phyloP scores from a whole-genome alignment of 2,329 filamentous ascomycete genomes.

The Bipolaris zeicola region DNA sequence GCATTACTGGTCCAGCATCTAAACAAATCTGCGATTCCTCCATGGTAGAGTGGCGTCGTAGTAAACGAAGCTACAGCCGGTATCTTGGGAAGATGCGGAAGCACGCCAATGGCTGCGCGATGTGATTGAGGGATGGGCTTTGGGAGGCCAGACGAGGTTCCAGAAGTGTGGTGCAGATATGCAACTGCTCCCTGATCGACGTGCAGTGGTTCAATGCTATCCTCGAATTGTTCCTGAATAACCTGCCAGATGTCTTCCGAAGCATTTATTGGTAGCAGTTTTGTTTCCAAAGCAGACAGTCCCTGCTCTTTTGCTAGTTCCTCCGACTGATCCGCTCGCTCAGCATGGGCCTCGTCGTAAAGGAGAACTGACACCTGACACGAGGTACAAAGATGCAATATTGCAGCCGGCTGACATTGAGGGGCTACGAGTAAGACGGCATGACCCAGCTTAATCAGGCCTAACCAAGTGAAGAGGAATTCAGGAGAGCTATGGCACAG shows the following conservation, averaged over 20 bases:
- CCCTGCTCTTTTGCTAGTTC: slow-evolving; percentile 19
- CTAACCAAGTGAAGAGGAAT: slow-evolving; percentile 66
- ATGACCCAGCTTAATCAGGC: slow-evolving; percentile 61
- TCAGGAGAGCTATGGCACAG: slow-evolving; percentile 62
- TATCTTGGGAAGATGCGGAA: slow-evolving; percentile 54
- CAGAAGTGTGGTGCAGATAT: slow-evolving; percentile 68
- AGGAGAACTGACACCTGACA: slow-evolving; percentile 55
- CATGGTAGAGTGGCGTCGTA: slow-evolving; percentile 69
- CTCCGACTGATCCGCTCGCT: slow-evolving; percentile 39
- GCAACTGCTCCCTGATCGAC: slow-evolving; percentile 52
- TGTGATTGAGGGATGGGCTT: slow-evolving; percentile 67
- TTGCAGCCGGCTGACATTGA: slow-evolving; percentile 54
- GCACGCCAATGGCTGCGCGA: slow-evolving; percentile 59
- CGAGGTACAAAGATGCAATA: slow-evolving; percentile 59
- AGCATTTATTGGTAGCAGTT: slow-evolving; percentile 23
- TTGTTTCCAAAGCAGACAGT: slow-evolving; percentile 9
- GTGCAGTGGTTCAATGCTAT: slow-evolving; percentile 13
- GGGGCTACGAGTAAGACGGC: slow-evolving; percentile 63
- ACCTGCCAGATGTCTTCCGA: slow-evolving; percentile 31
- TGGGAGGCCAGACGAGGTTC: slow-evolving; percentile 66
- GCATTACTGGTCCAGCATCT: slow-evolving; percentile 66
- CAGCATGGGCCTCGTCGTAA: slow-evolving; percentile 51
- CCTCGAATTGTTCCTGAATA: slow-evolving; percentile 17
- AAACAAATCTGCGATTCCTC: slow-evolving; percentile 67
- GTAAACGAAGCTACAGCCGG: slow-evolving; percentile 61